A percentile compares a stretch with the other conserved stretches of the same genome.
These are phyloP conservation scores for Suhomyces maxii DNA, from an alignment of 1,139 yeast species.

Conservation along the genomic window DNA sequence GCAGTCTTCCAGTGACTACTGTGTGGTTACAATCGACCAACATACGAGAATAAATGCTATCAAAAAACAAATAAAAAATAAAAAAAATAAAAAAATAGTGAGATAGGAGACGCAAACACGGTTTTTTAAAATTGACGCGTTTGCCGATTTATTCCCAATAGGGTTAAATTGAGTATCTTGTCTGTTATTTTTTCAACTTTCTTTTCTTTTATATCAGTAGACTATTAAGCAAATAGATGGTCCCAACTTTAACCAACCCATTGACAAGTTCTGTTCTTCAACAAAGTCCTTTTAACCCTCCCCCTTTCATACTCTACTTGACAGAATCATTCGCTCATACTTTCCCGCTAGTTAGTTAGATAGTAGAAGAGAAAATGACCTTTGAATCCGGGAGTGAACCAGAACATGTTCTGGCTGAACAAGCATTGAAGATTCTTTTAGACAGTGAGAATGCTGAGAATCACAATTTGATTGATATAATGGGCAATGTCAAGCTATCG, in stretches of 20 bases:
- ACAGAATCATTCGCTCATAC: neutral
- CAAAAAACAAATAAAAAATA: neutral
- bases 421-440: conserved; percentile 10
- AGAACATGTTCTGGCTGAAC: conserved; percentile 3
- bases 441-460: conserved; percentile 30
- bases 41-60: conserved; percentile 8
- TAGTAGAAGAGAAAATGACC: conserved; percentile 1
- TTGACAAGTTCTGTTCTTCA: no score
- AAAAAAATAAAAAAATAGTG: no score
- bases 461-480: conserved; percentile 34
- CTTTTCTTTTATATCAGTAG: conserved; percentile 1
- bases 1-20: neutral
- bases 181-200: neutral
- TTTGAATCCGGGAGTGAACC: neutral
- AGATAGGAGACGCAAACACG: conserved; percentile 2
- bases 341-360: no score
- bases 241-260: no score
- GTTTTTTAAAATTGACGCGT: conserved; percentile 3
- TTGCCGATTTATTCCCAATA: conserved; percentile 4
- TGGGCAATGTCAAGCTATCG: conserved; percentile 37
- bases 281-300: no score
- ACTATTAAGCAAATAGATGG: no score
- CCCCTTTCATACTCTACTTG: neutral
- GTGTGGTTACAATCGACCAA: neutral
- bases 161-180: neutral